Base-by-base conservation (phyloP, 1,284 basidiomycete species). In the Puccinia hordei region DNA sequence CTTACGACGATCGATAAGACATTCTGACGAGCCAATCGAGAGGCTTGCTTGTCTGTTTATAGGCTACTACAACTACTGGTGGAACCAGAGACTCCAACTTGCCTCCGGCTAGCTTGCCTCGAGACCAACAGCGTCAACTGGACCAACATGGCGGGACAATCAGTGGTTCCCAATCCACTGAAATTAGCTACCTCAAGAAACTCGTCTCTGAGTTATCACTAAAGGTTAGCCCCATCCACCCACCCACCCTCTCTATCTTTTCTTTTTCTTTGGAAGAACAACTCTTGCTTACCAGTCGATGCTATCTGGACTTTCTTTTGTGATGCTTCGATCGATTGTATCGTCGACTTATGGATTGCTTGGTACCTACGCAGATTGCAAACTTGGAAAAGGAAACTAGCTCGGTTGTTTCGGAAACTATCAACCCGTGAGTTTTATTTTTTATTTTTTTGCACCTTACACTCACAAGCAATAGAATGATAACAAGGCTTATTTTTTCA, bases 61-160 rank as follows among this genome's bases (percentile, higher is more conserved):
- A 79, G 77, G 77, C 77, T n/a, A 79, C 77, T 24, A 55, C 66
- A 46, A 79, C 53, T 15, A 79, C 77, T 44, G 77, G 77, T 22
- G 77, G 77, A 46, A 30, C 77, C n/a, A 71, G 41, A 10, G 68
- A 72, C 49, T 79, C 77, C 9, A 33, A n/a, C 44, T 72, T 79
- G 46, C 77, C 77, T 38, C 77, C 77, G 12, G 51, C 77, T 24
- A 72, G 55, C 41, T 63, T 79, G 19, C 77, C 77, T n/a, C 51
- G 46, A n/a, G 77, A 79, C 46, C 77, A 79, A 41, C 68, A 71
- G 55, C 66, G 66, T 44, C 51, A 33, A n/a, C 38, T 79, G 22
- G 77, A 79, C 12, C 49, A 79, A 38, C 57, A 71, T 72, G 73
- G 73, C 33, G 75, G 75, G 12, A 12, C 46, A 0, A 72, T 79